These are phyloP conservation scores for Auriscalpium vulgare DNA, from an alignment of 768 basidiomycete species.

Conservation along the genomic window DNA sequence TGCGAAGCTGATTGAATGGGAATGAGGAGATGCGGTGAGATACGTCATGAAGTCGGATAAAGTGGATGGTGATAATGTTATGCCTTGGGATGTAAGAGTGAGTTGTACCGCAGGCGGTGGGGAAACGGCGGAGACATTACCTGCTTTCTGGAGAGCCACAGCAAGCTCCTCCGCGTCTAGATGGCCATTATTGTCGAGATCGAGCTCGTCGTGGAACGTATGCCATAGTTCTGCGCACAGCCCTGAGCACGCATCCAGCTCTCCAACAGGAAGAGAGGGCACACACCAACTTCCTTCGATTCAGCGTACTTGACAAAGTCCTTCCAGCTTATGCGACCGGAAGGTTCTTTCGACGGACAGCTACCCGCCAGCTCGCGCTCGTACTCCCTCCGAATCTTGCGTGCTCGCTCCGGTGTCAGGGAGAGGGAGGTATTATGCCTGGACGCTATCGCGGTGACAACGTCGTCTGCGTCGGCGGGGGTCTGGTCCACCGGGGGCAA, in stretches of 20 bases:
- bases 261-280: not conserved
- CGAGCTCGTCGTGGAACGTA: conserved; percentile 85
- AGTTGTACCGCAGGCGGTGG: conserved; percentile 2
- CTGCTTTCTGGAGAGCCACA: conserved; percentile 62
- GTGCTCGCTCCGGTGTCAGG: conserved; percentile 11
- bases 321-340: conserved; percentile 53
- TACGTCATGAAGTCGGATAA: conserved; percentile 75
- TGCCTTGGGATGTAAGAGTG: conserved; percentile 39
- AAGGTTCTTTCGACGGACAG: conserved; percentile 27
- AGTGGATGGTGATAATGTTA: conserved; percentile 59
- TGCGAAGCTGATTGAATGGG: conserved; percentile 64
- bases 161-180: conserved; percentile 60
- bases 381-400: conserved; percentile 12
- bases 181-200: conserved; percentile 81
- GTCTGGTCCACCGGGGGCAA: conserved; percentile 31
- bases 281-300: conserved; percentile 69
- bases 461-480: conserved; percentile 17
- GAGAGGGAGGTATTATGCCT: conserved; percentile 5
- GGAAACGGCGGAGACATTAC: conserved; percentile 31
- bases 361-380: conserved; percentile 23
- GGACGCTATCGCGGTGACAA: conserved; percentile 21
- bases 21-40: conserved; percentile 64
- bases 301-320: conserved; percentile 71
- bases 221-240: conserved; percentile 70
- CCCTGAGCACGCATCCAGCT: conserved; percentile 8